Conservation (phyloP, 2,329 filamentous ascomycete genomes). For the Paramyrothecium roridum region DNA sequence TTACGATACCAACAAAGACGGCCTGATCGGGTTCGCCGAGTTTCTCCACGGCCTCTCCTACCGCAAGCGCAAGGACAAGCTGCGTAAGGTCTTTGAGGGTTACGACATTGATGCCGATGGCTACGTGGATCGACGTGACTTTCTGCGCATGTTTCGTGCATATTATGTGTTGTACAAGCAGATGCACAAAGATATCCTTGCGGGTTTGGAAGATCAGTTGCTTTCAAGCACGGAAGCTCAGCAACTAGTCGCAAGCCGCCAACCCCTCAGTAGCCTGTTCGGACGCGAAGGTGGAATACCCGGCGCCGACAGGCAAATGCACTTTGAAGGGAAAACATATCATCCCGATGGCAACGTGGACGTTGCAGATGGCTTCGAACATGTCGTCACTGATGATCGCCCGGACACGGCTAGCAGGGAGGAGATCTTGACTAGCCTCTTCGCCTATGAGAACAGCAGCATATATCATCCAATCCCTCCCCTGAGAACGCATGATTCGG, state of each 20-base stretch:
- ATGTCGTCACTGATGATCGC: slow-evolving; percentile 57
- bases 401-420: slow-evolving; percentile 59
- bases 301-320: slow-evolving; percentile 51
- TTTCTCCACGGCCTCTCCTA: slow-evolving; percentile 81
- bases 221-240: slow-evolving; percentile 72
- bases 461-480: slow-evolving; percentile 24
- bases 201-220: slow-evolving; percentile 73
- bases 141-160: slow-evolving; percentile 85
- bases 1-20: slow-evolving; percentile 88
- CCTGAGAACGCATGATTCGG: slow-evolving; percentile 23
- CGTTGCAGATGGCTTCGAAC: slow-evolving; percentile 54
- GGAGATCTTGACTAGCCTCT: slow-evolving; percentile 55
- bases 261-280: slow-evolving; percentile 72
- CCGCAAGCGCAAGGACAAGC: slow-evolving; percentile 63
- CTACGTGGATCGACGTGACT: slow-evolving; percentile 80
- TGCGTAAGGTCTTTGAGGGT: slow-evolving; percentile 75
- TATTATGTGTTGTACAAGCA: slow-evolving; percentile 91
- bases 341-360: slow-evolving; percentile 62
- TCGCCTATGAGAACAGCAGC: slow-evolving; percentile 33
- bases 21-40: slow-evolving; percentile 87
- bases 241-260: slow-evolving; percentile 70
- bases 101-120: slow-evolving; percentile 91
- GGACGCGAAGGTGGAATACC: slow-evolving; percentile 70
- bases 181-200: slow-evolving; percentile 79
- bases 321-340: slow-evolving; percentile 64